Percentiles rank a stretch among this genome's conserved stretches.
Evolutionary conservation across 257 asterid genomes (phyloP).

Genomic region (Cynanchum wilfordii): DNA sequence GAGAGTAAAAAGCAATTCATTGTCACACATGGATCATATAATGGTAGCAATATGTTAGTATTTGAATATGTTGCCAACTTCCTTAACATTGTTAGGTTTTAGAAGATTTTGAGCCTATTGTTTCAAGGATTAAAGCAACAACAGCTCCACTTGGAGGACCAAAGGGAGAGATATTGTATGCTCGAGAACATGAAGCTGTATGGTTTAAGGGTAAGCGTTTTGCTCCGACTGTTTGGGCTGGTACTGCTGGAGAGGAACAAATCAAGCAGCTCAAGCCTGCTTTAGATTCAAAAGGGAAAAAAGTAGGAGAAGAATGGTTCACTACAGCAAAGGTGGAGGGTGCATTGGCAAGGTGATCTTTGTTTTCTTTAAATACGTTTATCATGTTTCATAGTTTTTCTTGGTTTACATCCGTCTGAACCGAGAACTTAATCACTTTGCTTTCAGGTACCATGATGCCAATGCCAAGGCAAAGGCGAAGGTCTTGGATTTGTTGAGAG

Average conservation of each 20-base stretch:
- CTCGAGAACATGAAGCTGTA: conserved; percentile 87
- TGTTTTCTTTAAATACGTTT: conserved; percentile 1
- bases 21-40: neutral
- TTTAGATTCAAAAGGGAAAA: conserved; percentile 86
- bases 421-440: conserved; percentile 6
- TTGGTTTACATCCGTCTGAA: conserved; percentile 6
- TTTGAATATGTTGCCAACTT: conserved; percentile 20
- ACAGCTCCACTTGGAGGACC: conserved; percentile 83
- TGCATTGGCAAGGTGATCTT: conserved; percentile 62
- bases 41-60: neutral
- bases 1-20: neutral
- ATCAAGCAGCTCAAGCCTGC: conserved; percentile 79
- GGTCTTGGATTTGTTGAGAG: conserved; percentile 75
- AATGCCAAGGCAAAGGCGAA: conserved; percentile 61
- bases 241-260: conserved; percentile 84
- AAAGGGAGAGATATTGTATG: conserved; percentile 80
- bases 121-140: conserved; percentile 73
- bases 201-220: conserved; percentile 98
- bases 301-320: conserved; percentile 97
- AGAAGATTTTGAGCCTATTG: conserved; percentile 77
- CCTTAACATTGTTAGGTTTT: conserved; percentile 38
- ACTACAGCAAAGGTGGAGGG: conserved; percentile 76
- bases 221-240: conserved; percentile 63
- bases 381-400: neutral
- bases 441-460: conserved; percentile 77